A percentile compares a stretch with the other conserved stretches of the same genome.
Evolutionary conservation across 2,329 filamentous ascomycete species (phyloP).

Genomic region (Mycosphaerella sp.): DNA sequence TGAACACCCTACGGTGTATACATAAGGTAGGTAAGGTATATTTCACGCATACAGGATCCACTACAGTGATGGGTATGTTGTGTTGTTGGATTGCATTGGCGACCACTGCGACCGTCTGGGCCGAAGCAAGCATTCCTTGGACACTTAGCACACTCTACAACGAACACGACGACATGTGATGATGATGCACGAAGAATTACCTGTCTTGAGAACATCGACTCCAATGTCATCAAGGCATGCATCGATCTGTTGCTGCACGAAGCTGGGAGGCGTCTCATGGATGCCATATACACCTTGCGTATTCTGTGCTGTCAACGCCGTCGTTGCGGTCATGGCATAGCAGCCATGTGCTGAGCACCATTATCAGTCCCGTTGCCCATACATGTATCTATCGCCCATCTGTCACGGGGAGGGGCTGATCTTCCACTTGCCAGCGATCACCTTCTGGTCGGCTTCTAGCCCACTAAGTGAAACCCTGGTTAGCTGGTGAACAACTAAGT

Average conservation of each 20-base stretch:
- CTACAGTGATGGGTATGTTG: slow-evolving; percentile 53
- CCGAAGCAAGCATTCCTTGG: slow-evolving; percentile 76
- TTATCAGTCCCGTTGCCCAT: background rate
- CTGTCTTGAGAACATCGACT: slow-evolving; percentile 86
- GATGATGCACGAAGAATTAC: slow-evolving; percentile 42
- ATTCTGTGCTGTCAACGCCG: slow-evolving; percentile 93
- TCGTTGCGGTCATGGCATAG: slow-evolving; percentile 95
- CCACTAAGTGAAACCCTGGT: slow-evolving; percentile 51
- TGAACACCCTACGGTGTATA: background rate
- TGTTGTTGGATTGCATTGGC: slow-evolving; percentile 57
- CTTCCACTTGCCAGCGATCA: slow-evolving; percentile 46
- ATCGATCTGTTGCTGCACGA: slow-evolving; percentile 79
- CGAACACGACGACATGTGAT: slow-evolving; percentile 5
- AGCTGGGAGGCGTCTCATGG: slow-evolving; percentile 68
- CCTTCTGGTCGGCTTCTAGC: slow-evolving; percentile 92
- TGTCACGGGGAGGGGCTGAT: background rate
- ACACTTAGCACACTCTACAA: slow-evolving; percentile 11
- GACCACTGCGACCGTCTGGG: slow-evolving; percentile 62
- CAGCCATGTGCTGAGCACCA: slow-evolving; percentile 62
- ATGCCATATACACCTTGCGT: slow-evolving; percentile 77
- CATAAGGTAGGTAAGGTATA: background rate
- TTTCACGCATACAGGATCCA: slow-evolving; percentile 61
- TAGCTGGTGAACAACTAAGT: background rate
- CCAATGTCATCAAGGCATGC: slow-evolving; percentile 77
- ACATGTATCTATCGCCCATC: background rate